These are phyloP conservation scores for Suhomyces bokatorum DNA, from an alignment of 1,139 yeast species.

Conservation along the genomic window DNA sequence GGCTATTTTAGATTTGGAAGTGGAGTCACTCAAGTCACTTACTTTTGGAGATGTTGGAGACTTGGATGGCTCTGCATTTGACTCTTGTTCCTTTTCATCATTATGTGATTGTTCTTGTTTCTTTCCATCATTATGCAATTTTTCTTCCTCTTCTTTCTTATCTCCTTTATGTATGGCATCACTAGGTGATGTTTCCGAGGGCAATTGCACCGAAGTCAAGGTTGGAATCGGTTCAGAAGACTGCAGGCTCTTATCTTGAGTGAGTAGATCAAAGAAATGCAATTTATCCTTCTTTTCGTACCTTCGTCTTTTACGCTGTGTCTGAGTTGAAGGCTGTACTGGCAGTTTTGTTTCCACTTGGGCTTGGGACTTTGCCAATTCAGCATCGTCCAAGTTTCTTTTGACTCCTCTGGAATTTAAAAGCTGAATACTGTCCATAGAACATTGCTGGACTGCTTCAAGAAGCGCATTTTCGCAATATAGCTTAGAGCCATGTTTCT, in stretches of 20 bases:
- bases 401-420: constrained; percentile 4
- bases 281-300: constrained; percentile 34
- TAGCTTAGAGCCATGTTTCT: not conserved
- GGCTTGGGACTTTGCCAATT: not conserved
- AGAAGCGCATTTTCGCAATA: constrained; percentile 7
- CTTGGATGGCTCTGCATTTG: no score
- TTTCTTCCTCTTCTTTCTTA: no score
- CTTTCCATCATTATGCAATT: no score
- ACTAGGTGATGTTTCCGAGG: no score
- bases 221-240: not conserved
- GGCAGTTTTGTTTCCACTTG: not conserved
- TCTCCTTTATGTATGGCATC: no score
- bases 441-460: constrained; percentile 7
- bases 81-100: no score
- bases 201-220: not conserved
- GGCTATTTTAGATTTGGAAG: no score
- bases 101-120: no score
- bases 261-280: constrained; percentile 36
- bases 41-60: no score
- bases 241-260: constrained; percentile 4
- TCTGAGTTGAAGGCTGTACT: constrained; percentile 5
- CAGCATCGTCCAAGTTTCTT: constrained; percentile 1
- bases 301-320: constrained; percentile 30
- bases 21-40: no score
- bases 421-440: constrained; percentile 1